Evolutionary conservation across 331 rosid genomes (phyloP).

Genomic region (Ulmus americana): DNA sequence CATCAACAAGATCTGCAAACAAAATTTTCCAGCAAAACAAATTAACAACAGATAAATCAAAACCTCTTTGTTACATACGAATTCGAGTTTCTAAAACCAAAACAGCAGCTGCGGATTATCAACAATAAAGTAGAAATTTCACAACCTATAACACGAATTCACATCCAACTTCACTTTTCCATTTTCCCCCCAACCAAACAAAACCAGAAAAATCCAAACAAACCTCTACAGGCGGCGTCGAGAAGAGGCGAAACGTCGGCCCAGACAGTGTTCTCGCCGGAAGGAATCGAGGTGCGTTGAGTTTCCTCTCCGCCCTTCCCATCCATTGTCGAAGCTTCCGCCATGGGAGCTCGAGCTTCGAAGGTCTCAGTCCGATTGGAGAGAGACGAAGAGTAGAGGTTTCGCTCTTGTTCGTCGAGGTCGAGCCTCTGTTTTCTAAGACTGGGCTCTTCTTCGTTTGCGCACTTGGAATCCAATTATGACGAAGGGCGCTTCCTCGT

Average conservation of each 20-base stretch:
- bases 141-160: background rate
- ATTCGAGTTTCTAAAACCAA: background rate
- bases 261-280: conserved; percentile 76
- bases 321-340: conserved; percentile 3
- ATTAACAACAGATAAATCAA: background rate
- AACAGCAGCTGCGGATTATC: background rate
- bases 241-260: conserved; percentile 82
- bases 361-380: conserved; percentile 3
- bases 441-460: no score
- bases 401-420: background rate
- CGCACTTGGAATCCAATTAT: no score
- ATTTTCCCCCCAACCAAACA: conserved; percentile 17
- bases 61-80: background rate
- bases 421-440: no score
- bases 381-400: background rate
- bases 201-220: background rate
- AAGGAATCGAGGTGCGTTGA: conserved; percentile 52
- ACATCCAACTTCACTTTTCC: background rate
- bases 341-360: background rate
- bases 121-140: background rate
- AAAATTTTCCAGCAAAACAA: conserved; percentile 14
- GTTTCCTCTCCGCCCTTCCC: conserved; percentile 34
- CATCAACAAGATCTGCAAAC: conserved; percentile 81
- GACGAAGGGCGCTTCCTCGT: no score
- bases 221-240: conserved; percentile 74